Base-by-base conservation (phyloP, 2,329 filamentous ascomycete species). In the Byssochlamys sp. region DNA sequence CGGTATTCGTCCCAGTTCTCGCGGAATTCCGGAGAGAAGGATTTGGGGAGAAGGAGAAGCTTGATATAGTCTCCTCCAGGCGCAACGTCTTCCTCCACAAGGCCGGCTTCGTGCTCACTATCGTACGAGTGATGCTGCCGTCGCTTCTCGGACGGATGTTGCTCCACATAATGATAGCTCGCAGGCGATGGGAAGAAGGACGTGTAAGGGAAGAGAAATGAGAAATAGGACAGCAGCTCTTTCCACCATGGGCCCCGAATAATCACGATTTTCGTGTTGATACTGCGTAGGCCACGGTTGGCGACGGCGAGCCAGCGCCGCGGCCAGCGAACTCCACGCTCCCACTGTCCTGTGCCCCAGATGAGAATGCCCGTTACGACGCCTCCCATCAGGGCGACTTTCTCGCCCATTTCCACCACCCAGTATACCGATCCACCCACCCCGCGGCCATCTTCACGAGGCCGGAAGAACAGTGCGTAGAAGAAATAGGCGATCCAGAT, bases 1-100 rank as follows among this genome's bases (percentile, higher is more conserved):
- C 94, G 83, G 73, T 95, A 99, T 14, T 92, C 80, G 69, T 99
- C 94, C 94, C 94, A 99, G 63, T 96, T 95, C 71, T 97, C 91
- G 24, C 94, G 83, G 68, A 99, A 99, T 52, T 90, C 90, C 0
- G 94, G 87, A 4, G 90, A 95, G 69, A 99, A 99, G 0, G 91
- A 91, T 70, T 99, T 99, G 0, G 94, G 90, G 10, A 96, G 82
- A 6, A 99, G 80, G 19, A 97, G 78, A 0, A 99, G 81, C 72
- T 95, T 94, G 65, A 99, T 87, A 68, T 92, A 89, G 74, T 97
- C 91, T 2, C 94, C 94, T 0, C 91, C 92, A 0, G 89, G 85
- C 0, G 90, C 88, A 50, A 99, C 81, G 68, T 97, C 94, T 73
- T 97, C 92, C 69, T 96, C 91, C 57, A 90, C 85, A 3, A 72